Base-by-base conservation (phyloP, 495 filamentous ascomycete genomes). In the Letharia columbiana region DNA sequence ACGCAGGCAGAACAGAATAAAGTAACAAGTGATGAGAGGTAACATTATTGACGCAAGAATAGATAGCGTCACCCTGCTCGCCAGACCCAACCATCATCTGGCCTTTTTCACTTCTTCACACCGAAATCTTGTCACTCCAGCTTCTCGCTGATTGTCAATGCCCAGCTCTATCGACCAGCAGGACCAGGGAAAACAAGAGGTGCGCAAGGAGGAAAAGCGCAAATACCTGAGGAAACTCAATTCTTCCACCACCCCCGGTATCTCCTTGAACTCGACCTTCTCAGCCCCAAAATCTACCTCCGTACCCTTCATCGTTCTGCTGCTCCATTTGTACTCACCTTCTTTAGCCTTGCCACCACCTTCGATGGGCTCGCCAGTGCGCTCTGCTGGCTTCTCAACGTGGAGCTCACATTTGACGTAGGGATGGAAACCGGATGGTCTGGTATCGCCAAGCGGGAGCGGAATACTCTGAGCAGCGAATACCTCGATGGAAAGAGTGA, bases 391-490 rank as follows among this genome's bases (percentile, higher is more conserved):
- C 65, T 87, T 85, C 70, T 90, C 89, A 4, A 90, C 84, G 74
- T 97, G 92, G 56, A 98, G 71, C 68, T 92, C 88, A 67, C 89
- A 84, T 71, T 89, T 92, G 59, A 97, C 77, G 68, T 92, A 96
- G 3, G 90, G 90, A 54, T 82, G 79, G 75, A 94, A 92, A 1
- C 81, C 72, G 62, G 83, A 80, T 35, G 79, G 80, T 33, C 78
- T 83, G 44, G 84, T 80, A 52, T 73, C 67, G 15, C 77, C 75
- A 0, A 73, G 68, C 0, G 82, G 79, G 4, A 85, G 68, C 0
- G 82, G 75, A 12, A 87, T 73, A 42, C 80, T 69, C 69, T 87
- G 84, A 0, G 73, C 84, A 13, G 83, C 83, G 58, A 80, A 76
- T 33, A 86, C 64, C 58, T 80, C 80, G 37, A 86, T 77, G 18